phyloP scores from a whole-genome alignment of 2,329 filamentous ascomycete species.

The Emergomyces orientalis region DNA sequence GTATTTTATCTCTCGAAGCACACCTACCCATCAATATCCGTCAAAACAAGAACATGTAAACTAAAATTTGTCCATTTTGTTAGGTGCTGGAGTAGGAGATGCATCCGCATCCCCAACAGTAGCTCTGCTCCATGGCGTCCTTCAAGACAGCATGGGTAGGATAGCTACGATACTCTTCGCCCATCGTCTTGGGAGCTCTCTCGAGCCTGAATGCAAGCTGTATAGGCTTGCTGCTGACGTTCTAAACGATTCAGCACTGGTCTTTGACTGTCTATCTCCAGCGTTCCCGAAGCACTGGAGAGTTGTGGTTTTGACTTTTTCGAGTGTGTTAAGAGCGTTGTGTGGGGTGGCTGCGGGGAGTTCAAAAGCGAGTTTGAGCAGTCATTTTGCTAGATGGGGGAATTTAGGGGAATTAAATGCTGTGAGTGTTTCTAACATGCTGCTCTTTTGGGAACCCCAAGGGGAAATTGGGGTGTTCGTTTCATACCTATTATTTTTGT shows the following conservation, averaged over 20 bases:
- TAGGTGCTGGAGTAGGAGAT: conserved; percentile 74
- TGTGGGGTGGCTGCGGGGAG: conserved; percentile 88
- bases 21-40: conserved; percentile 3
- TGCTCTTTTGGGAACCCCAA: not conserved
- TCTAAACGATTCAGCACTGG: conserved; percentile 77
- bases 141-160: conserved; percentile 72
- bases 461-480: not conserved
- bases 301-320: conserved; percentile 50
- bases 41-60: conserved; percentile 9
- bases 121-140: conserved; percentile 70
- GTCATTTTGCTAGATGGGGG: conserved; percentile 78
- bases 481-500: conserved; percentile 6
- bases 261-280: conserved; percentile 76
- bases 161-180: conserved; percentile 82
- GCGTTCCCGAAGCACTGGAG: conserved; percentile 53
- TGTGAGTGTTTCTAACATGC: conserved; percentile 32
- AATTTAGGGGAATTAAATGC: conserved; percentile 92
- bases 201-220: conserved; percentile 84
- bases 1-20: conserved; percentile 27
- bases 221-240: conserved; percentile 81
- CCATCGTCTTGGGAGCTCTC: conserved; percentile 66
- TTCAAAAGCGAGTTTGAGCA: conserved; percentile 80
- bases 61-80: conserved; percentile 7
- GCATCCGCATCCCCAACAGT: conserved; percentile 67
- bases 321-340: conserved; percentile 55